Evolutionary conservation across 148 eudicot genomes (phyloP).

Genomic region (Spergularia marina): DNA sequence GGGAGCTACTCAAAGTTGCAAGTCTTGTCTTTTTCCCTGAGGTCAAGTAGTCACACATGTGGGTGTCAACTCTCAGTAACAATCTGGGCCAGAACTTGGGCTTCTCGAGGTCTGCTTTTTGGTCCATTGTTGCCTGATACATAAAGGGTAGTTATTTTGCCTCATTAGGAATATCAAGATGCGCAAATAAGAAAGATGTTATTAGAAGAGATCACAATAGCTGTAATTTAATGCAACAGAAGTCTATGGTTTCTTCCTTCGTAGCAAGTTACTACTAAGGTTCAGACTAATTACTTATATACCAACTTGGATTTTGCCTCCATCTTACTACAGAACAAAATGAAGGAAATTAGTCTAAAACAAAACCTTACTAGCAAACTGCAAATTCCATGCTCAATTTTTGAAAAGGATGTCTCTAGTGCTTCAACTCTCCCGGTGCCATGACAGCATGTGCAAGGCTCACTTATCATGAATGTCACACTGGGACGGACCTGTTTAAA

Average conservation of each 20-base stretch:
- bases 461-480: slow-evolving; percentile 91
- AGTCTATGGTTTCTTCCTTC: background rate
- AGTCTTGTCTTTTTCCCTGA: slow-evolving; percentile 76
- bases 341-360: background rate
- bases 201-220: background rate
- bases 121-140: slow-evolving; percentile 56
- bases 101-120: slow-evolving; percentile 67
- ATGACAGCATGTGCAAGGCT: slow-evolving; percentile 83
- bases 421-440: slow-evolving; percentile 97
- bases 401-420: slow-evolving; percentile 86
- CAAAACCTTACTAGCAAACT: slow-evolving; percentile 64
- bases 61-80: slow-evolving; percentile 65
- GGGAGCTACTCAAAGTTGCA: slow-evolving; percentile 80
- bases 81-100: slow-evolving; percentile 88
- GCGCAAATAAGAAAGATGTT: background rate
- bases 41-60: slow-evolving; percentile 79
- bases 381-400: slow-evolving; percentile 90
- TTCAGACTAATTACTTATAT: background rate
- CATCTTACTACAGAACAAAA: background rate
- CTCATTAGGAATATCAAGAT: background rate
- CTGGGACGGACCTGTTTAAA: slow-evolving; percentile 84
- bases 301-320: background rate
- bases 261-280: background rate
- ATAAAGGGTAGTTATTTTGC: slow-evolving; percentile 7
- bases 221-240: too few relatives aligned